These are phyloP conservation scores for Quercus parvula DNA, from an alignment of 306 rosid genomes.

Conservation along the genomic window DNA sequence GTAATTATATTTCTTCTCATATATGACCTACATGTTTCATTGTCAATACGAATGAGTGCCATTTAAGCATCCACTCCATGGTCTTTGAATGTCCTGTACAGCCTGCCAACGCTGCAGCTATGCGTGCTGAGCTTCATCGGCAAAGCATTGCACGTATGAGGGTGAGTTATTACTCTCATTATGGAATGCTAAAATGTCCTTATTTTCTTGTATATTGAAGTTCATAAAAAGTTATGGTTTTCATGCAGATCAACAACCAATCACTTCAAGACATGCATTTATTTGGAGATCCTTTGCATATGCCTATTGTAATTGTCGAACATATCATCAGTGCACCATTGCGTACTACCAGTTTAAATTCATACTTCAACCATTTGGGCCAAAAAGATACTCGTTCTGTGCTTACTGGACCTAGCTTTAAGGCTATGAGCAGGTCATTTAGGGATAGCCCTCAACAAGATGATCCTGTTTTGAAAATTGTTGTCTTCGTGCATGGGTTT, in stretches of 20 bases:
- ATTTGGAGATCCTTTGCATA: slow-evolving; percentile 70
- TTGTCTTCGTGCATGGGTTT: slow-evolving; percentile 95
- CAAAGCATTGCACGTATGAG: slow-evolving; percentile 82
- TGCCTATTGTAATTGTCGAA: slow-evolving; percentile 81
- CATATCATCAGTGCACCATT: slow-evolving; percentile 77
- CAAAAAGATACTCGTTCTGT: slow-evolving; percentile 28
- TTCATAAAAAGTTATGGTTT: slow-evolving; percentile 8
- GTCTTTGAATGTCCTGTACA: slow-evolving; percentile 27
- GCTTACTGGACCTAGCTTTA: slow-evolving; percentile 31
- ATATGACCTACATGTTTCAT: slow-evolving; percentile 6
- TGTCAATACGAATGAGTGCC: neutral
- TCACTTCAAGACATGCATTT: slow-evolving; percentile 92
- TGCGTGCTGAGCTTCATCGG: slow-evolving; percentile 84
- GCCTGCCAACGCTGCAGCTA: slow-evolving; percentile 74
- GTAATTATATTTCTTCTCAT: slow-evolving; percentile 42
- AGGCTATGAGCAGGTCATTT: slow-evolving; percentile 28
- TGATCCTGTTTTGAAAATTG: slow-evolving; percentile 67
- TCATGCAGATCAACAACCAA: slow-evolving; percentile 66
- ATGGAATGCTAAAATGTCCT: slow-evolving; percentile 13
- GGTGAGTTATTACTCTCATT: slow-evolving; percentile 41
- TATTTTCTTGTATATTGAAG: neutral
- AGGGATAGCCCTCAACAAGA: slow-evolving; percentile 30
- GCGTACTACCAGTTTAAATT: slow-evolving; percentile 60
- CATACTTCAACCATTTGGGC: slow-evolving; percentile 51
- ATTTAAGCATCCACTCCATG: neutral